These are phyloP conservation scores for Colletotrichum sidae DNA, from an alignment of 2,329 filamentous ascomycete species.

Conservation along the genomic window DNA sequence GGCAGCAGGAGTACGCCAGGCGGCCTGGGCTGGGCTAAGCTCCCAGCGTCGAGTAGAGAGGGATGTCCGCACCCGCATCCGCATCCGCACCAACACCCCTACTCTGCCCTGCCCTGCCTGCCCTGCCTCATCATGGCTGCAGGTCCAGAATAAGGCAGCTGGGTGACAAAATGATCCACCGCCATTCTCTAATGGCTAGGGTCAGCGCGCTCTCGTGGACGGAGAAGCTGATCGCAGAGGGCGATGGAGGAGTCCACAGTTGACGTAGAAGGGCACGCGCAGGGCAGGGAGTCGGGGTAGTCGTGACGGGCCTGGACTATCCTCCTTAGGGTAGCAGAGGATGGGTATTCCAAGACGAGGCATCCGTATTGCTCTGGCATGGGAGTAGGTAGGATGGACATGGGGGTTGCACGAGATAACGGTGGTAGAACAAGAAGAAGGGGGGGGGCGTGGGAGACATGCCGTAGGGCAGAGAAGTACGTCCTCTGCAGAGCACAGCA, in stretches of 20 bases:
- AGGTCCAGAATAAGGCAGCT: too few relatives aligned
- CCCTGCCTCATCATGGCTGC: too few relatives aligned
- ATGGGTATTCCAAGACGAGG: background rate
- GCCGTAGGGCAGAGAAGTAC: conserved; percentile 19
- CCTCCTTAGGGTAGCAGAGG: too few relatives aligned
- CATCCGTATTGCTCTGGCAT: background rate
- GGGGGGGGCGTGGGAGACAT: background rate
- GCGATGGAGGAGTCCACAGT: too few relatives aligned
- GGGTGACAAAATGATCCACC: too few relatives aligned
- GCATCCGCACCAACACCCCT: background rate
- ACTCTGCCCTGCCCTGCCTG: background rate
- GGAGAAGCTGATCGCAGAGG: too few relatives aligned
- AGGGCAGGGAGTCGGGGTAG: conserved; percentile 10
- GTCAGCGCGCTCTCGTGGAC: too few relatives aligned
- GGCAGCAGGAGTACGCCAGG: conserved; percentile 12
- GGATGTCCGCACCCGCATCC: conserved; percentile 7
- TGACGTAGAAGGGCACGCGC: too few relatives aligned
- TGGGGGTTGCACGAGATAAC: background rate
- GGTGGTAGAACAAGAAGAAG: background rate
- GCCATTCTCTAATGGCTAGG: too few relatives aligned
- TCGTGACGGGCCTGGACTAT: conserved; percentile 16
- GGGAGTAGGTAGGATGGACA: conserved; percentile 2
- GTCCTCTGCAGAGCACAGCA: background rate
- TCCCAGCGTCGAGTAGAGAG: conserved; percentile 15
- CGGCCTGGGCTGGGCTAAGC: conserved; percentile 33